These are phyloP conservation scores for Dendrobium nobile DNA, from an alignment of 106 monocot genomes.

Conservation along the genomic window DNA sequence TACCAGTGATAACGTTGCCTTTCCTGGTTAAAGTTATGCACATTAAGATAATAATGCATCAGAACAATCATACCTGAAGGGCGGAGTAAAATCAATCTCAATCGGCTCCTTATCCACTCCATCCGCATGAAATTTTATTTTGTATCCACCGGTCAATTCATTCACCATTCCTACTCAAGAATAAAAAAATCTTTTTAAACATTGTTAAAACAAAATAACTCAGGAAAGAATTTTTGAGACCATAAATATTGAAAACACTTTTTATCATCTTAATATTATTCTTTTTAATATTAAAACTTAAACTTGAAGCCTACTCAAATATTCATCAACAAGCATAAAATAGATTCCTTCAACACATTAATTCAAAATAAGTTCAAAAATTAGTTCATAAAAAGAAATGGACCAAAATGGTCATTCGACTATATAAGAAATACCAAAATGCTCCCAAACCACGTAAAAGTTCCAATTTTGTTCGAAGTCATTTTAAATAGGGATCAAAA, in stretches of 20 bases:
- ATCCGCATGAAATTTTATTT: slow-evolving; percentile 84
- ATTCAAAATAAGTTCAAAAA: neutral
- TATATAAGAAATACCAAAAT: too few relatives aligned
- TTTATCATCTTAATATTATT: neutral
- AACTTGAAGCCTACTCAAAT: neutral
- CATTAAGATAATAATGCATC: neutral
- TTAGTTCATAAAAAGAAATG: neutral
- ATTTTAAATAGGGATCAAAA: too few relatives aligned
- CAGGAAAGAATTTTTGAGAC: neutral
- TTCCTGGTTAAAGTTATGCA: neutral
- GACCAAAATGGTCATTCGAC: too few relatives aligned
- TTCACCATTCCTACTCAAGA: slow-evolving; percentile 70
- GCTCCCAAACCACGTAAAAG: too few relatives aligned
- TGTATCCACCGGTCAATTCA: slow-evolving; percentile 88
- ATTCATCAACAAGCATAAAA: neutral
- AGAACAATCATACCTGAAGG: slow-evolving; percentile 55
- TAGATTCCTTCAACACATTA: neutral
- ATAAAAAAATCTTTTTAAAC: neutral
- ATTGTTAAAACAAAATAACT: neutral
- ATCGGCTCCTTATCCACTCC: slow-evolving; percentile 78
- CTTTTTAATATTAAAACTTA: neutral
- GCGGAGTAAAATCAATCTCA: slow-evolving; percentile 96
- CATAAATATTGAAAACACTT: neutral
- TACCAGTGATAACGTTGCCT: neutral
- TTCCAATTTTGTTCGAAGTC: too few relatives aligned